Conservation (phyloP, 2,329 filamentous ascomycete genomes). For the Microcyclospora pomicola region DNA sequence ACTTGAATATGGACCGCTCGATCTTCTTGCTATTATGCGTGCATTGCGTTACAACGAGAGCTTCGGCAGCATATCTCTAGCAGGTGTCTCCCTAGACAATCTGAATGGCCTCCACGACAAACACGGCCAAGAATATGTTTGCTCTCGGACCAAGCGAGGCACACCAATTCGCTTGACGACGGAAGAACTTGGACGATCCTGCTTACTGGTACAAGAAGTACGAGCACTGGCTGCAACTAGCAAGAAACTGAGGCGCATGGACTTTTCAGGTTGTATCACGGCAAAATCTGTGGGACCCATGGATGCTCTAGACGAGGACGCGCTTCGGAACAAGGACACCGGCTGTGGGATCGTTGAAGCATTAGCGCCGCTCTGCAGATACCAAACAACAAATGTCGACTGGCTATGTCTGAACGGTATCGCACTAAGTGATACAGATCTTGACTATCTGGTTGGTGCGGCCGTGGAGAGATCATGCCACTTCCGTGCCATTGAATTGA, state of each 20-base stretch:
- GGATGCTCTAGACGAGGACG: constrained; percentile 28
- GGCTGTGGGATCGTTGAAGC: constrained; percentile 59
- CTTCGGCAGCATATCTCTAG: constrained; percentile 55
- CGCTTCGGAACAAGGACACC: constrained; percentile 37
- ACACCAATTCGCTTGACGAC: constrained; percentile 42
- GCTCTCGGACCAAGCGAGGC: constrained; percentile 41
- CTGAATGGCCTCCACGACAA: constrained; percentile 48
- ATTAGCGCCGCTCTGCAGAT: constrained; percentile 52
- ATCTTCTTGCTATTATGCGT: constrained; percentile 57
- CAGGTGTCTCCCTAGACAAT: constrained; percentile 47
- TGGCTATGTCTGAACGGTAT: constrained; percentile 59
- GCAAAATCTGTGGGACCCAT: constrained; percentile 34
- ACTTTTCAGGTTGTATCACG: constrained; percentile 50
- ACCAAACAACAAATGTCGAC: constrained; percentile 54
- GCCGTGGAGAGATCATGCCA: constrained; percentile 51
- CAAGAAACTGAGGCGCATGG: constrained; percentile 46
- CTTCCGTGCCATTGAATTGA: constrained; percentile 53
- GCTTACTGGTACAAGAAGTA: constrained; percentile 53
- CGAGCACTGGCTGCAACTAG: constrained; percentile 54
- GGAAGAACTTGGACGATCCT: constrained; percentile 40
- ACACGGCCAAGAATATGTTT: constrained; percentile 49
- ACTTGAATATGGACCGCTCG: constrained; percentile 43
- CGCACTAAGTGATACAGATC: constrained; percentile 54
- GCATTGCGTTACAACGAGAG: constrained; percentile 57
- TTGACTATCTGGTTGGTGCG: constrained; percentile 55